These are phyloP conservation scores for Tuber indicum DNA, from an alignment of 495 filamentous ascomycete genomes.

Conservation along the genomic window DNA sequence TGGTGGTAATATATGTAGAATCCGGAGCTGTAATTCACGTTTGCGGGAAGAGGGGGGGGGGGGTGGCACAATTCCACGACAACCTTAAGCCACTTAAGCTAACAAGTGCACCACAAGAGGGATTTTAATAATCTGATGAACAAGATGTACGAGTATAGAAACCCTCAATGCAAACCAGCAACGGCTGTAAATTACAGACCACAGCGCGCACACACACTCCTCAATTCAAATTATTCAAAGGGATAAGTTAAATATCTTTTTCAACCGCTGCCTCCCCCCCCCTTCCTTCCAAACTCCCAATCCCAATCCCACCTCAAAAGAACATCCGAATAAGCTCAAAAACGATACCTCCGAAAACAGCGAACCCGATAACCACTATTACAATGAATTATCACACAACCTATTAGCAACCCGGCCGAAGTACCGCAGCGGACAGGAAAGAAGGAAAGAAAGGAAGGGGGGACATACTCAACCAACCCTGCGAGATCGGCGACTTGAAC, in stretches of 20 bases:
- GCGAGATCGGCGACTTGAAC: slow-evolving; percentile 72
- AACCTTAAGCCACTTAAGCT: not conserved
- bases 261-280: not conserved
- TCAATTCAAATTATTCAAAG: not conserved
- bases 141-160: slow-evolving; percentile 7
- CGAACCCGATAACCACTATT: slow-evolving; percentile 67
- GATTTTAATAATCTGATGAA: not conserved
- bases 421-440: not conserved
- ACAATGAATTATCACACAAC: no score
- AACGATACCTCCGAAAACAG: slow-evolving; percentile 74
- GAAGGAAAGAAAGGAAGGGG: slow-evolving; percentile 10
- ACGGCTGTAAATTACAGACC: slow-evolving; percentile 3
- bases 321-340: slow-evolving; percentile 81
- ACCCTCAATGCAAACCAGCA: slow-evolving; percentile 5
- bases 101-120: not conserved
- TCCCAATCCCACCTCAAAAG: slow-evolving; percentile 42
- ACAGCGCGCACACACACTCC: not conserved
- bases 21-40: not conserved
- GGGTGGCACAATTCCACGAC: not conserved
- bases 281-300: not conserved
- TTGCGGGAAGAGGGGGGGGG: not conserved
- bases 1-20: not conserved
- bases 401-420: not conserved
- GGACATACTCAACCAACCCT: slow-evolving; percentile 72
- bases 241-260: not conserved